Percentiles rank a stretch among this genome's conserved stretches.
These are phyloP conservation scores for Physcomitrellopsis africana DNA, from an alignment of 225 moss, liverwort and hornwort species.

Conservation along the genomic window DNA sequence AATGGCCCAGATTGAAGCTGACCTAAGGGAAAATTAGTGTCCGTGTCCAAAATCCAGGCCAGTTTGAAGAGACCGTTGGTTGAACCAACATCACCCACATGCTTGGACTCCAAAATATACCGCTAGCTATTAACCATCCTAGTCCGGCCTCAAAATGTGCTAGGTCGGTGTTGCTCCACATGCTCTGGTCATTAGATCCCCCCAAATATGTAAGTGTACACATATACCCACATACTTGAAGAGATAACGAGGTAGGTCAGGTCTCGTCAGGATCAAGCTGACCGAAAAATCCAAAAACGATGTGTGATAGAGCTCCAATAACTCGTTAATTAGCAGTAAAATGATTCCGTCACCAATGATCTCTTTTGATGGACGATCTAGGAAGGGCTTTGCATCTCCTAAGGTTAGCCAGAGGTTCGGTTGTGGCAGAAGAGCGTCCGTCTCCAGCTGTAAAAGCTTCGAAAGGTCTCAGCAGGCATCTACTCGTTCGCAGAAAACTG, in stretches of 20 bases:
- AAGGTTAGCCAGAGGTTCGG: neutral
- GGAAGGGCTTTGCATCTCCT: neutral
- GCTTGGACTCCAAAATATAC: neutral
- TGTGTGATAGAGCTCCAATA: neutral
- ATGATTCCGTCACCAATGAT: neutral
- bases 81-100: neutral
- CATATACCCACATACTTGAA: neutral
- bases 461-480: neutral
- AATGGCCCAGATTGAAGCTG: neutral
- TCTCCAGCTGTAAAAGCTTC: neutral
- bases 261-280: slow-evolving; percentile 8
- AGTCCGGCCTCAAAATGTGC: neutral
- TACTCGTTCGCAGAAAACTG: no score
- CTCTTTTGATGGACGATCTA: neutral
- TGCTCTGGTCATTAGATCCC: slow-evolving; percentile 4
- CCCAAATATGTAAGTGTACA: neutral
- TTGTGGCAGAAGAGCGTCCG: neutral
- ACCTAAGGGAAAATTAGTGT: neutral
- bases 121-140: neutral
- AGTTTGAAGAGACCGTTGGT: no score
- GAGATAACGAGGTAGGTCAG: neutral
- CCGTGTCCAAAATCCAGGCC: no score
- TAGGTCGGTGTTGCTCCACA: neutral
- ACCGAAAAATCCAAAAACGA: neutral
- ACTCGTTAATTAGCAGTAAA: neutral